A percentile compares a stretch with the other conserved stretches of the same genome.
Conservation (phyloP, 2,329 filamentous ascomycete genomes). For the Hymenoscyphus salicellus region DNA sequence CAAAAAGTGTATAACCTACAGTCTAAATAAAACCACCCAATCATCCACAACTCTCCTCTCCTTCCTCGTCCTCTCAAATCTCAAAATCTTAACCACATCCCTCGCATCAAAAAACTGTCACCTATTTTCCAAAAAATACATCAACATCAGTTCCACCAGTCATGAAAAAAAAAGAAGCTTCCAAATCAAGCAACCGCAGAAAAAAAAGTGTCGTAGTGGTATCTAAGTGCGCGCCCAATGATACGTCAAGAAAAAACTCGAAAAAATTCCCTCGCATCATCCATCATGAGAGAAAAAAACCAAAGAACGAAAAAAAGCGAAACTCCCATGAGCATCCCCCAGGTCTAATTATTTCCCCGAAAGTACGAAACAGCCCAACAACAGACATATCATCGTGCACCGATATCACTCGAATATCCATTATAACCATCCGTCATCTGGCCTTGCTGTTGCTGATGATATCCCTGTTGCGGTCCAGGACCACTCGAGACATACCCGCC, state of each 20-base stretch:
- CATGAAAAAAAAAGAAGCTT: too few species aligned
- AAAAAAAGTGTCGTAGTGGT: not conserved
- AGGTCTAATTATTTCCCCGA: not conserved
- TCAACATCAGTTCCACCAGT: too few species aligned
- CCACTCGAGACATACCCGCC: constrained; percentile 59
- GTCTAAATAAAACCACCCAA: too few species aligned
- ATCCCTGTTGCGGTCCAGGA: constrained; percentile 34
- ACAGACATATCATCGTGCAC: constrained; percentile 22
- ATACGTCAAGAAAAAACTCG: too few species aligned
- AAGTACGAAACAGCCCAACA: not conserved
- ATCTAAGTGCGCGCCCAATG: not conserved
- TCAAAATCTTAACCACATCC: too few species aligned
- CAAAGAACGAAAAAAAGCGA: not conserved
- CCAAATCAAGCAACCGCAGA: not conserved
- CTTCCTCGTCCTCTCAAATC: too few species aligned
- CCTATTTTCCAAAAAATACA: too few species aligned
- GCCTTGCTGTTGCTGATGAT: constrained; percentile 25
- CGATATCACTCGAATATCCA: constrained; percentile 36
- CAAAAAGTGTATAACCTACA: too few species aligned
- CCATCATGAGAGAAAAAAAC: constrained; percentile 1
- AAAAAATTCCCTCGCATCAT: not conserved
- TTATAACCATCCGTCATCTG: constrained; percentile 34
- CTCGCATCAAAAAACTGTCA: too few species aligned
- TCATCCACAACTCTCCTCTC: too few species aligned
- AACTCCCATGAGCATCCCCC: not conserved